Evolutionary conservation across 2,329 filamentous ascomycete genomes (phyloP), one percentile per base, ranked within the genome.

Genomic region (Beauveria bassiana): DNA sequence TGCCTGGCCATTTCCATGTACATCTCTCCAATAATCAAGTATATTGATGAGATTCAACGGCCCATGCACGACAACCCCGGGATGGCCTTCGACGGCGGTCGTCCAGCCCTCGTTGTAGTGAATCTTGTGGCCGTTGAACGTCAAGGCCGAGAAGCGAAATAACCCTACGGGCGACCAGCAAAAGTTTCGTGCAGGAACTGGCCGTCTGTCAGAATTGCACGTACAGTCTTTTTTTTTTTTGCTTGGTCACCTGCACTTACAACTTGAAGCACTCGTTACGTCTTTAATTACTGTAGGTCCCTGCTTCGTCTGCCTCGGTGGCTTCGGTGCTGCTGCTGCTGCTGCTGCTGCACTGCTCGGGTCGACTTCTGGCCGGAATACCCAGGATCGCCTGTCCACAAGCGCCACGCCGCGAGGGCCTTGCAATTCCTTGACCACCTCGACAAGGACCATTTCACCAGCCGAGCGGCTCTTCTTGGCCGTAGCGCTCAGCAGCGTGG

Each of bases 41-140:
- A 96, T 83, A 45, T 88, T 81, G 12, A 90, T 87, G 26, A 93
- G 78, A 40, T 88, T 89, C 64, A 96, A 75, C 1, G 91, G 91
- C 0, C 91, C 91, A 67, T 96, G 92, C 34, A 96, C 90, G 12
- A 96, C 83, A 5, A 88, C 73, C 18, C 85, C 82, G 0, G 83
- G 81, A 68, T 95, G 89, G 0, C 86, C 86, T 71, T 95, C 88
- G 8, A 88, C 77, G 5, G 79, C 75, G 5, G 78, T 77, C 16
- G 85, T 84, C 78, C 89, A 93, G 14, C 78, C 70, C 26, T 82
- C 80, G 69, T 92, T 89, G 67, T 93, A 87, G 72, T 96, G 92
- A 60, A 96, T 96, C 66, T 85, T 86, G 72, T 96, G 92, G 0
- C 85, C 90, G 70, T 96, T 96, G 77, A 92, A 92, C 0, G 90